A percentile compares a stretch with the other conserved stretches of the same genome.
These are phyloP conservation scores for Rhododendron williamsianum DNA, from an alignment of 148 eudicot genomes.

Conservation along the genomic window DNA sequence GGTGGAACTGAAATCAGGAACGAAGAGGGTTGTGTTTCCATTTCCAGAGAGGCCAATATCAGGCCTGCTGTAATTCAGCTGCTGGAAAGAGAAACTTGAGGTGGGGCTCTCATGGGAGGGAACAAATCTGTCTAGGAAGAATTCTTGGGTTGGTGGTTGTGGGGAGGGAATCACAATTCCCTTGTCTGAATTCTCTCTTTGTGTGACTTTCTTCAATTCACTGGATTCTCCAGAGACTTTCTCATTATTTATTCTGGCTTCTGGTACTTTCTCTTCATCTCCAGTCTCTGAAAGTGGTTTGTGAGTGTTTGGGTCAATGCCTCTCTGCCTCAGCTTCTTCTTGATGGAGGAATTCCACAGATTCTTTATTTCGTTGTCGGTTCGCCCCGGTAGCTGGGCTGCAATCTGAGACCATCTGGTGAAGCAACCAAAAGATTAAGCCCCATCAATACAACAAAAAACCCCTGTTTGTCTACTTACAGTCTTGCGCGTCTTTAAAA, in stretches of 20 bases:
- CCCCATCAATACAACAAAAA: not conserved
- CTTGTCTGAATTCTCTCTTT: slow-evolving; percentile 5
- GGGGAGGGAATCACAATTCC: slow-evolving; percentile 9
- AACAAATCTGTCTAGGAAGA: slow-evolving; percentile 29
- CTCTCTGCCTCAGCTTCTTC: slow-evolving; percentile 81
- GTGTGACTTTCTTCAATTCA: slow-evolving; percentile 4
- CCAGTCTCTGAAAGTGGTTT: slow-evolving; percentile 55
- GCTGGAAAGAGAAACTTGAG: slow-evolving; percentile 25
- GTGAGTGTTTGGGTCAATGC: slow-evolving; percentile 90
- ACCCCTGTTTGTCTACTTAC: not conserved
- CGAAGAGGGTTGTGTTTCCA: slow-evolving; percentile 27
- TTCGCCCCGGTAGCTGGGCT: slow-evolving; percentile 82
- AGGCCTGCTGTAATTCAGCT: slow-evolving; percentile 24
- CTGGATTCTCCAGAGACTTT: slow-evolving; percentile 18
- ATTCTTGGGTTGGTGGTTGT: slow-evolving; percentile 25
- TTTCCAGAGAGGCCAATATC: slow-evolving; percentile 11
- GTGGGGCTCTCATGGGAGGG: slow-evolving; percentile 27
- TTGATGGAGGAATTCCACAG: slow-evolving; percentile 89
- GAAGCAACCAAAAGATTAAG: not conserved
- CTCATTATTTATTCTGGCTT: slow-evolving; percentile 21
- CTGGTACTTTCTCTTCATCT: slow-evolving; percentile 33
- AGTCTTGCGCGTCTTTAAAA: no score
- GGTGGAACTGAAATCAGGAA: slow-evolving; percentile 10
- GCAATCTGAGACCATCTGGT: slow-evolving; percentile 95
- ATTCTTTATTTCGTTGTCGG: slow-evolving; percentile 90